Evolutionary conservation across 345 rosid genomes (phyloP).

Genomic region (Populus tremula): DNA sequence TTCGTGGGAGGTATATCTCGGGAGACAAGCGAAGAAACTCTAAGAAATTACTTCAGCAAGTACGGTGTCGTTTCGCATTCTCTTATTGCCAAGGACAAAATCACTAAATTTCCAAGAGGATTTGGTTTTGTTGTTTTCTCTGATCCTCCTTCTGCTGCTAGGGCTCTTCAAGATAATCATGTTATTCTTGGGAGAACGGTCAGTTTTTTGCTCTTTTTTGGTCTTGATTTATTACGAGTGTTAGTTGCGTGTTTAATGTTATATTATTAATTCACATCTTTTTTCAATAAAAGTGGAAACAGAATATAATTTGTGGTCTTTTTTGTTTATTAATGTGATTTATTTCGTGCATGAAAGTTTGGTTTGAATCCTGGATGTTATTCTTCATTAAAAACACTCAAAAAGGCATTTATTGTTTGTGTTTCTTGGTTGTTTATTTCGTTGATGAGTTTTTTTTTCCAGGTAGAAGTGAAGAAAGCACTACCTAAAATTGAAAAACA

Average conservation of each 20-base stretch:
- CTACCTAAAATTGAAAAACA: conserved; percentile 34
- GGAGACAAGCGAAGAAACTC: conserved; percentile 55
- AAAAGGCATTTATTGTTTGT: not conserved
- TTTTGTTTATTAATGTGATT: not conserved
- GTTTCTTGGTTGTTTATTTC: not conserved
- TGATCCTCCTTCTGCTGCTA: conserved; percentile 43
- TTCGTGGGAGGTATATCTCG: conserved; percentile 65
- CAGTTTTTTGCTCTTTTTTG: conserved; percentile 27
- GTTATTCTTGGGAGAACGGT: conserved; percentile 69
- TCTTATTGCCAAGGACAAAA: conserved; percentile 47
- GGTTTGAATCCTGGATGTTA: not conserved
- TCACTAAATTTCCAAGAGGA: conserved; percentile 47
- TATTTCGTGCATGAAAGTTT: not conserved
- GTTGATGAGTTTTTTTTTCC: not conserved
- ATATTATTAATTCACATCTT: not conserved
- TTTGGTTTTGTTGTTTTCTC: conserved; percentile 74
- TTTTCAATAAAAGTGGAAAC: not conserved
- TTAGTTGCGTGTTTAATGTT: not conserved
- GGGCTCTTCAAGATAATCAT: conserved; percentile 59
- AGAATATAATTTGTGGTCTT: not conserved
- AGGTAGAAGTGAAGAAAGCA: conserved; percentile 39
- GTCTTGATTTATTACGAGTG: not conserved
- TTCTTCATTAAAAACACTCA: not conserved
- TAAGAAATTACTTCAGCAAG: conserved; percentile 54
- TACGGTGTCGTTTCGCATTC: conserved; percentile 61